Base-by-base conservation (phyloP, 176 grass and related monocot species). In the Areca catechu region DNA sequence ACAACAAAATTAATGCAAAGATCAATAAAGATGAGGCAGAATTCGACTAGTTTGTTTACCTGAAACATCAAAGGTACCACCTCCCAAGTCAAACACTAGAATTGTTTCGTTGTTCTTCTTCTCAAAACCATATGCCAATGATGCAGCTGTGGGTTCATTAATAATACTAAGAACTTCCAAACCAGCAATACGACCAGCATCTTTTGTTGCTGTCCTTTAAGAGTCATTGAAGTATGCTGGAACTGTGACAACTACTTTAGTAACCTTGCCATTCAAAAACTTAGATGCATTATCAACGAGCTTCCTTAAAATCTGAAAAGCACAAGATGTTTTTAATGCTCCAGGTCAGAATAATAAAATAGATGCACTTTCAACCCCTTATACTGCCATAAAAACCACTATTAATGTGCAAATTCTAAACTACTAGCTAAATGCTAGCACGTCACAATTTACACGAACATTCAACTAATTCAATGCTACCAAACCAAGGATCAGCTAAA, bases 21-120 rank as follows among this genome's bases (percentile, higher is more conserved):
- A 18, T 61, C 20, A 53, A 25, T 16, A 74, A 71, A 29, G 47
- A 22, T 51, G 15, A 6, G 19, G 61, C 6, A 24, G 24, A 80
- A 17, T 50, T 54, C 47, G 15, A 54, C 24, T 16, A 7, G 58
- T 3, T 30, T 21, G 5, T 50, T 60, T 92, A 98, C 93, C 93
- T 76, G 93, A 98, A 19, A 98, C 93, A 88, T 98, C 93, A 65
- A 98, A 92, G 54, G 93, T 98, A 50, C 93, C 93, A 12, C 93
- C 93, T 57, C 93, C 93, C 81, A 98, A 80, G 73, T 92, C 87
- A 73, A 92, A 98, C 5, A 92, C 93, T 24, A 92, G 84, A 71
- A 98, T 98, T 25, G 93, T 98, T 77, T 98, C 93, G 14, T 98
- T 98, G 62, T 83, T 98, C 86, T 92, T 98, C 78, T 84, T 98